Evolutionary conservation across 2,329 filamentous ascomycete species (phyloP).

Genomic region (Xylaria polymorpha): DNA sequence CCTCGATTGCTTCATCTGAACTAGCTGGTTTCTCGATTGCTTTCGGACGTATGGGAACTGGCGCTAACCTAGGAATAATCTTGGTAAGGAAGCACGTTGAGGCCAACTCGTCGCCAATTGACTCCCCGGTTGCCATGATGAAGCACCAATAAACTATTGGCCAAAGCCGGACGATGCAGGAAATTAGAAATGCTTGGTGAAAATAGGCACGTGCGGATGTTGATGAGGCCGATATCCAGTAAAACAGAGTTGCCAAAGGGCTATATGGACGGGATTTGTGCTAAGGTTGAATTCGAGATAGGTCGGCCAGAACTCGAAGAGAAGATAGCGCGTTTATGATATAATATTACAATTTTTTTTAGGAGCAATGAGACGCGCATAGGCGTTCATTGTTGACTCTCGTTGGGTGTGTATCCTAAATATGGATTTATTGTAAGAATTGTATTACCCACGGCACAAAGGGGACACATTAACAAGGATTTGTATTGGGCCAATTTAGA

Average conservation of each 20-base stretch:
- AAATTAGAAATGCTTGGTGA: not conserved
- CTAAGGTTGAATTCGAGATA: not conserved
- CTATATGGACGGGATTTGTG: not conserved
- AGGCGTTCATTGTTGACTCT: not conserved
- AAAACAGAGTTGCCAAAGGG: not conserved
- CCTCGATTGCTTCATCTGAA: not conserved
- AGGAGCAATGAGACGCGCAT: not conserved
- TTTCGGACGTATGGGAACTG: not conserved
- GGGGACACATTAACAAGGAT: not conserved
- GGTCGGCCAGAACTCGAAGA: not conserved
- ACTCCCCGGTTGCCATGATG: not conserved
- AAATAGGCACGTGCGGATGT: not conserved
- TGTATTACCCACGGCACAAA: not conserved
- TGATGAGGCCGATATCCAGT: not conserved
- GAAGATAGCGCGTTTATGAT: not conserved
- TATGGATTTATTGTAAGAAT: not conserved
- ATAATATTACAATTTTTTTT: not conserved
- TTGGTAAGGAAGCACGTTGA: not conserved
- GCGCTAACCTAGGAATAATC: not conserved
- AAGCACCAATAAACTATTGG: not conserved
- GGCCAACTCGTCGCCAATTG: not conserved
- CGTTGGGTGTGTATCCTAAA: not conserved
- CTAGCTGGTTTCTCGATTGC: not conserved
- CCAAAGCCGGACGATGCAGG: not conserved
- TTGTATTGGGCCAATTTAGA: not conserved